Percentiles rank a stretch among this genome's conserved stretches.
These are phyloP conservation scores for Coffea canephora DNA, from an alignment of 257 asterid species.

Conservation along the genomic window DNA sequence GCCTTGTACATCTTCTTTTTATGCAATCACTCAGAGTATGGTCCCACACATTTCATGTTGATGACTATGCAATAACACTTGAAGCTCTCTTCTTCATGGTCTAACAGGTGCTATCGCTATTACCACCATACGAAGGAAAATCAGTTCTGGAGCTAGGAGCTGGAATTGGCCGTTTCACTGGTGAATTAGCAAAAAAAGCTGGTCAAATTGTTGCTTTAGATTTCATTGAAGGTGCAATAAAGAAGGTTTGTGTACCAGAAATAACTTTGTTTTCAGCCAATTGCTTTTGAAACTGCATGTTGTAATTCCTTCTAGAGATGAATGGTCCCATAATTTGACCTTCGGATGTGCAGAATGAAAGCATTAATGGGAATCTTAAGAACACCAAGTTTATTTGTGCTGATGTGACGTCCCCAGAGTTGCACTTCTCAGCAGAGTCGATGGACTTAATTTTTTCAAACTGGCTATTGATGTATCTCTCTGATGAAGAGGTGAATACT, in stretches of 20 bases:
- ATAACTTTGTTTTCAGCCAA: neutral
- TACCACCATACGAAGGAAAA: slow-evolving; percentile 81
- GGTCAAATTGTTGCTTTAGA: slow-evolving; percentile 72
- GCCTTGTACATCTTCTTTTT: neutral
- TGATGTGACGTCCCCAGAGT: slow-evolving; percentile 81
- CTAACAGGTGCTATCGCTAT: slow-evolving; percentile 76
- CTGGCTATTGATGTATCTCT: slow-evolving; percentile 97
- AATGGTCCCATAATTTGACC: neutral
- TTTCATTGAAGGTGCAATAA: slow-evolving; percentile 79
- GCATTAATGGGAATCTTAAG: slow-evolving; percentile 56
- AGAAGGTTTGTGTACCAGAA: slow-evolving; percentile 47
- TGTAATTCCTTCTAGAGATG: neutral
- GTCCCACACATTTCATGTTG: neutral
- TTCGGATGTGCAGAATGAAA: slow-evolving; percentile 60
- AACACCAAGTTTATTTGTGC: slow-evolving; percentile 83
- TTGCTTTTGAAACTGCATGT: neutral
- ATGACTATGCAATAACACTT: neutral
- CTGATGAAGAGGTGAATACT: slow-evolving; percentile 75
- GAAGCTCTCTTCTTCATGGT: slow-evolving; percentile 2
- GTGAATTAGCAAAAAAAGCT: slow-evolving; percentile 77
- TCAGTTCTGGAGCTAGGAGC: slow-evolving; percentile 94
- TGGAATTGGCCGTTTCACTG: slow-evolving; percentile 98
- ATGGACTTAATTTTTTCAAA: slow-evolving; percentile 82
- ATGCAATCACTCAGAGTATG: neutral
- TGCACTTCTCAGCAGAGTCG: slow-evolving; percentile 70